Conservation (phyloP, 768 basidiomycete species). For the Strobilomyces confusus region DNA sequence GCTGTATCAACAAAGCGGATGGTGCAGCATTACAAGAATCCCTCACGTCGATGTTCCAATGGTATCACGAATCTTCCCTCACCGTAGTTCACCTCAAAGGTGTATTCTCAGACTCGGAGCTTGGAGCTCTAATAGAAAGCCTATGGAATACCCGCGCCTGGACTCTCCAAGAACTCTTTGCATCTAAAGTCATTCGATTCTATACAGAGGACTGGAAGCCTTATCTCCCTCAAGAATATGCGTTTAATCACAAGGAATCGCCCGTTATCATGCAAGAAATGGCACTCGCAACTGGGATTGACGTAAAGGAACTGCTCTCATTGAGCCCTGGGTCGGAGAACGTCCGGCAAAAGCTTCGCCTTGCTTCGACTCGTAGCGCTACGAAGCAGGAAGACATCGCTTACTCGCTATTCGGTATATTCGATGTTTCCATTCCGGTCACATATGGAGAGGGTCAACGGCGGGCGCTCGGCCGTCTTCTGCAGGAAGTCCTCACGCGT, state of each 20-base stretch:
- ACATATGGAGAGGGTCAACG: conserved; percentile 24
- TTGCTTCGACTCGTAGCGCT: conserved; percentile 20
- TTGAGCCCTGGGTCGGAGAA: conserved; percentile 14
- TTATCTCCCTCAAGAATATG: conserved; percentile 12
- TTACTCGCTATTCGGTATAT: conserved; percentile 27
- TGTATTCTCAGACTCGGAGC: conserved; percentile 7
- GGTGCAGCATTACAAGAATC: conserved; percentile 18
- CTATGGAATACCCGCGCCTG: conserved; percentile 26
- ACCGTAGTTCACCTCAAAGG: conserved; percentile 22
- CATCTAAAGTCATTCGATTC: conserved; percentile 16
- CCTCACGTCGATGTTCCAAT: conserved; percentile 25
- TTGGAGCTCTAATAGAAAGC: conserved; percentile 8
- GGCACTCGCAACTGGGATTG: conserved; percentile 12
- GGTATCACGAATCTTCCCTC: conserved; percentile 25
- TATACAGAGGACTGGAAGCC: conserved; percentile 17
- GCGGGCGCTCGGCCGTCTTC: conserved; percentile 23
- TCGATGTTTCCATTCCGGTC: conserved; percentile 16
- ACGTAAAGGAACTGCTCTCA: conserved; percentile 4
- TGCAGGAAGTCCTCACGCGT: conserved; percentile 12
- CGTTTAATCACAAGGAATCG: conserved; percentile 19
- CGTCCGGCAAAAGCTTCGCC: conserved; percentile 16
- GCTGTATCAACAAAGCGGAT: background rate
- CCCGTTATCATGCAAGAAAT: conserved; percentile 18
- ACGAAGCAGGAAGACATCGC: conserved; percentile 24
- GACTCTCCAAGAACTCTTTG: conserved; percentile 25